phyloP scores from a whole-genome alignment of 768 basidiomycete species.

The Inosperma sp. region DNA sequence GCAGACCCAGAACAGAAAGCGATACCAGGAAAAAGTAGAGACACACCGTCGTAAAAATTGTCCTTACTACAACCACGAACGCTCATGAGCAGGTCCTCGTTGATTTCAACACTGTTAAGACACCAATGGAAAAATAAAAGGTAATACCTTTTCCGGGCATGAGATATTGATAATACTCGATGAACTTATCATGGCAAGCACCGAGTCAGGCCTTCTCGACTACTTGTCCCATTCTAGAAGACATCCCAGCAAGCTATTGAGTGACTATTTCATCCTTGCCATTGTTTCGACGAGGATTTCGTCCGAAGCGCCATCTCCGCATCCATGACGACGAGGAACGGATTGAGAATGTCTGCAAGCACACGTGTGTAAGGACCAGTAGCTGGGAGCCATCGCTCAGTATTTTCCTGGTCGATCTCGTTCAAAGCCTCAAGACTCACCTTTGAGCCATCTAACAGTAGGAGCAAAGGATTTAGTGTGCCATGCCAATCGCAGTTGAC shows the following conservation, averaged over 20 bases:
- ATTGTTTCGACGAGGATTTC: background rate
- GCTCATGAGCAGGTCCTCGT: conserved; percentile 1
- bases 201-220: background rate
- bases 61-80: background rate
- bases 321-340: conserved; percentile 12
- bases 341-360: conserved; percentile 1
- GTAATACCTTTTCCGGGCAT: background rate
- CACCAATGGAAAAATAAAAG: background rate
- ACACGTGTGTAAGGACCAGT: background rate
- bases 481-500: conserved; percentile 14
- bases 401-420: background rate
- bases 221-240: background rate
- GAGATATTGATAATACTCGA: background rate
- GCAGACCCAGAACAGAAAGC: background rate
- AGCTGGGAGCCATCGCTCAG: background rate
- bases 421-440: background rate
- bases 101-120: background rate
- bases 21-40: background rate
- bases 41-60: background rate
- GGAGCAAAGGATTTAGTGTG: conserved; percentile 14
- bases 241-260: background rate
- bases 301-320: conserved; percentile 12
- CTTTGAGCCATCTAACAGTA: conserved; percentile 9
- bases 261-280: background rate
- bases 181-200: background rate